Base-by-base conservation (phyloP, 2,329 filamentous ascomycete species). In the Lasiodiplodia gonubiensis region DNA sequence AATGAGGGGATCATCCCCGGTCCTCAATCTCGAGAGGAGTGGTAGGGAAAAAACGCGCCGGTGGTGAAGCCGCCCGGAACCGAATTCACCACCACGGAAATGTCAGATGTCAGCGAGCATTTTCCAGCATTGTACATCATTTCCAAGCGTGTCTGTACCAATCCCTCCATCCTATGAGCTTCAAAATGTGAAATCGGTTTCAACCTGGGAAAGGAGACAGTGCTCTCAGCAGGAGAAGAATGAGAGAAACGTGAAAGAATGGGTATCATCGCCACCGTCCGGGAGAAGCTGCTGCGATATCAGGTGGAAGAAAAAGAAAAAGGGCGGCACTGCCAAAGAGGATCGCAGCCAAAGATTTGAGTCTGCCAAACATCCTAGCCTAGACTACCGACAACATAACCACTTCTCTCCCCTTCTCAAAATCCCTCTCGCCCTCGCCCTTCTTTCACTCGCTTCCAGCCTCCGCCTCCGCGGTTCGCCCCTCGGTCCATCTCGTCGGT, bases 351-450 rank as follows among this genome's bases (percentile, higher is more conserved):
- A 59, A 64, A 64, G 23, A 49, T 65, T 53, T 55, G 65, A 67
- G 59, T 52, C 59, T 67, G 55, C 68, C 68, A 67, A 69, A 64
- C 57, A 51, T 59, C 65, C 65, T 67, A 68, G 65, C 68, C 65
- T 69, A 60, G 55, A 67, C 65, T 67, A 61, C 68, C 68, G 66
- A 64, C 68, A 67, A 67, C 68, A 57, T 60, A 67, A 65, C 49
- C 46, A 42, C 64, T 64, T 66, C 61, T 68, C 69, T 69, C 67
- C 68, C 61, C 67, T 68, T 54, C 64, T 57, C 51, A 59, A 67
- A 67, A 60, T 60, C 65, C 65, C 65, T 61, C 65, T 61, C 55
- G 65, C 65, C 65, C 65, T 67, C 65, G 54, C 65, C 65, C 65
- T 53, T 46, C 55, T 54, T 67, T 67, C 65, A 61, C 65, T 67